Base-by-base conservation (phyloP, 352 stramenopile genomes). In the Phytophthora niederhauseri region DNA sequence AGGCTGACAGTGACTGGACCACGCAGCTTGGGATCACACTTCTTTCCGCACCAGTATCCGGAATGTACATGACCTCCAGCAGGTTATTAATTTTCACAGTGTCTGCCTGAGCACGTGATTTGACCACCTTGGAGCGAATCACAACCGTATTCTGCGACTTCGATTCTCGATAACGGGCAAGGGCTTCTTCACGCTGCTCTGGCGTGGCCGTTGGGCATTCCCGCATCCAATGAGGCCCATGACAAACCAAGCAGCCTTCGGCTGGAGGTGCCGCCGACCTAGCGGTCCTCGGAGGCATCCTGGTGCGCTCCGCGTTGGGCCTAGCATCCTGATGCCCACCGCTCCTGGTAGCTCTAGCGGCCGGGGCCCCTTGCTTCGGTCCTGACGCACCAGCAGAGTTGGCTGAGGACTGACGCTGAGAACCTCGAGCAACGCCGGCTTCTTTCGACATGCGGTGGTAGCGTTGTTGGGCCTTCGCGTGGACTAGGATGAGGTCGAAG, bases 51-150 rank as follows among this genome's bases (percentile, higher is more conserved):
- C 38, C 38, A 48, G 38, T 48, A 19, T 48, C 38, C 38, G 38
- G 38, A 8, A 48, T 48, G 38, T 20, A 48, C 15, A 48, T 5
- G 14, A 48, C 38, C 38, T 48, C 38, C 38, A 48, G 2, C 3
- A 48, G 38, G 15, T 48, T 48, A 48, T 48, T 48, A 8, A 48
- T 48, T 48, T 19, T 48, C 38, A 48, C 38, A 48, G 38, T 48
- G 38, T 48, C 15, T n/a, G 38, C 38, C 14, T 19, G 15, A 6
- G 12, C 38, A 20, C 38, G 38, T 0, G 38, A n/a, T 4, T 48
- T n/a, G 1, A 48, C 15, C 12, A 48, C 38, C 38, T 48, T 48
- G 12, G 38, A 48, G 38, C 38, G 38, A 8, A 48, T 19, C 12
- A 48, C 38, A 48, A n/a, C 15, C 14, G 5, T 19, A 2, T 19